Evolutionary conservation across 805 yeast genomes (phyloP), one percentile per base, ranked within the genome.

Genomic region (Wickerhamiella qilinensis): DNA sequence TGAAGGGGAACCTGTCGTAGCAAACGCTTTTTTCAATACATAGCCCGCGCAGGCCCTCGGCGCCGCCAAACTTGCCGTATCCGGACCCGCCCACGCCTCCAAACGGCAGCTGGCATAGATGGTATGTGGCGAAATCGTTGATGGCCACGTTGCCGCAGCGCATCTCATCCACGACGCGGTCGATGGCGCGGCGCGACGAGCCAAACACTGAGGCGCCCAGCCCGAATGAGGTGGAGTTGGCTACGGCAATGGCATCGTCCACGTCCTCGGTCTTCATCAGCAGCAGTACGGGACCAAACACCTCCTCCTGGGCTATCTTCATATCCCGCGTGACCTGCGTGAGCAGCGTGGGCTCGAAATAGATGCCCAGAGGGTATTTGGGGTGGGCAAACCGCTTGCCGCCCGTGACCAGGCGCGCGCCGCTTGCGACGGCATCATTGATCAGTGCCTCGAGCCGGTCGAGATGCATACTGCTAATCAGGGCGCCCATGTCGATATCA

Each of bases 11-110:
- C 46, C 72, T 75, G 60, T 91, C 97, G 64, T 71, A 79, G 43
- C 94, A 85, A 3, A 91, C 72, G 33, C 93, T 75, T 54, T 91
- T 91, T 39, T 84, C 81, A 40, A 75, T 68, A 56, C 97, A 88
- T 33, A 91, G 64, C 0, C 95, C 96, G 30, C 83, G 72, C 32
- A 91, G 65, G 2, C 99, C 99, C 64, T 91, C 99, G 55, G 79
- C 94, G 35, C 99, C 99, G 18, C 95, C 94, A 63, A 91, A 91
- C 56, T 88, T 88, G 41, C 98, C 98, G 54, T 85, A 91, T 0
- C 99, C 99, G 4, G 94, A 80, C 34, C 85, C 91, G 48, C 77
- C 77, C 20, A 72, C 72, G 22, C 99, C 99, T 39, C 99, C 99
- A 60, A 91, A 91, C 24, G 99, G 99, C 48, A 91, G 66, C 60